phyloP scores from a whole-genome alignment of 1,284 basidiomycete genomes.

The Tremellales sp. region DNA sequence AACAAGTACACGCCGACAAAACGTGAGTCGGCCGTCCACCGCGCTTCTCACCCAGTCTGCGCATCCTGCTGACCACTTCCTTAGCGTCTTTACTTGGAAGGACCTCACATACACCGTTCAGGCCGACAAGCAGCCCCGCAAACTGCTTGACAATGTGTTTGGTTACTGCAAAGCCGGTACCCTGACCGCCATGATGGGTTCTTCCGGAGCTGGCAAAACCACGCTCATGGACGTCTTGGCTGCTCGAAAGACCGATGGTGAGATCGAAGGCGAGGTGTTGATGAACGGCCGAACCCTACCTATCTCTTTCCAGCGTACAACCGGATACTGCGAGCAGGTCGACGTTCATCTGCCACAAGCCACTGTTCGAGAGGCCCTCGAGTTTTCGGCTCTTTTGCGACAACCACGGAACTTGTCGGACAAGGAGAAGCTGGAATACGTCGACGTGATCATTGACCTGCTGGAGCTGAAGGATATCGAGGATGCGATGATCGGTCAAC shows the following conservation, averaged over 20 bases:
- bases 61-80: neutral
- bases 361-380: slow-evolving; percentile 70
- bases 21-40: slow-evolving; percentile 23
- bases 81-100: slow-evolving; percentile 48
- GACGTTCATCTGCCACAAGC: slow-evolving; percentile 41
- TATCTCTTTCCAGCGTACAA: slow-evolving; percentile 53
- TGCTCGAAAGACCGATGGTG: slow-evolving; percentile 44
- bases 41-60: neutral
- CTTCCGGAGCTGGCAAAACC: slow-evolving; percentile 49
- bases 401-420: slow-evolving; percentile 64
- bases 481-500: slow-evolving; percentile 52
- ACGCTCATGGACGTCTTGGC: slow-evolving; percentile 52
- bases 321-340: slow-evolving; percentile 50
- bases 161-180: slow-evolving; percentile 54
- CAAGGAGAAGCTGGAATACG: slow-evolving; percentile 54
- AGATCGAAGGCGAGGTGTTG: slow-evolving; percentile 47
- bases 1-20: slow-evolving; percentile 19
- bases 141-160: slow-evolving; percentile 51
- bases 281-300: slow-evolving; percentile 51
- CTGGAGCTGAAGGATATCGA: slow-evolving; percentile 53
- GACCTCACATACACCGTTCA: slow-evolving; percentile 51
- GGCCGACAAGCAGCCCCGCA: slow-evolving; percentile 44
- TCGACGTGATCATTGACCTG: slow-evolving; percentile 54
- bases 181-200: slow-evolving; percentile 52
- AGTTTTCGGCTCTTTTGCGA: slow-evolving; percentile 75